Evolutionary conservation across 768 basidiomycete genomes (phyloP).

Genomic region (Tulasnella sp.): DNA sequence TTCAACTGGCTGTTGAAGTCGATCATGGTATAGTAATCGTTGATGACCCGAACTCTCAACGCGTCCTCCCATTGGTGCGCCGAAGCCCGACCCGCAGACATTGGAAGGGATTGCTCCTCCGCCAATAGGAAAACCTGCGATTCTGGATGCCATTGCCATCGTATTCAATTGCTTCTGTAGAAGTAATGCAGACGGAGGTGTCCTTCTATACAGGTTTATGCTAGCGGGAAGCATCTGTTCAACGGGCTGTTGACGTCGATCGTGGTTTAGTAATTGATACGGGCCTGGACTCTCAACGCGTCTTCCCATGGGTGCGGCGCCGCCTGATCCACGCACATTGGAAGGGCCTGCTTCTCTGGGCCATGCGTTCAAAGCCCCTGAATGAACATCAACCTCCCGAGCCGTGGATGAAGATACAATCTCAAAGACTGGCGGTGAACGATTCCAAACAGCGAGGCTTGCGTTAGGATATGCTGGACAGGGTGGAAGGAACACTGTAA

Average conservation of each 20-base stretch:
- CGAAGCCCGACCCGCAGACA: neutral
- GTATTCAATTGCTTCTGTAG: neutral
- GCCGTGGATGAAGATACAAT: neutral
- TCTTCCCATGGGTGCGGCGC: too few species aligned
- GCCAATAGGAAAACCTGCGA: neutral
- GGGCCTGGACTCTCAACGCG: too few species aligned
- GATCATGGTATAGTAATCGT: too few species aligned
- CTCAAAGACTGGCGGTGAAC: neutral
- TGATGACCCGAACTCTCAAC: too few species aligned
- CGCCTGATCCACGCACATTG: too few species aligned
- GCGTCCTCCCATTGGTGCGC: neutral
- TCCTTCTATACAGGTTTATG: too few species aligned
- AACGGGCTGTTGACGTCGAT: too few species aligned
- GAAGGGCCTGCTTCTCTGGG: neutral
- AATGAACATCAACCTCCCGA: conserved; percentile 7
- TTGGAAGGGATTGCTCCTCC: neutral
- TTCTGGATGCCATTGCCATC: neutral
- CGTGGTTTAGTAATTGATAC: too few species aligned
- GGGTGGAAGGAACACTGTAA: neutral
- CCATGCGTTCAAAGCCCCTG: neutral
- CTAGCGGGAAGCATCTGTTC: too few species aligned
- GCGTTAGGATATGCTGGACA: neutral
- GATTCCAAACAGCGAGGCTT: neutral
- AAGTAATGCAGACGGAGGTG: too few species aligned
- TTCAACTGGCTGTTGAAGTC: too few species aligned